These are phyloP conservation scores for Exophiala viscosa DNA, from an alignment of 2,329 filamentous ascomycete species.

Conservation along the genomic window DNA sequence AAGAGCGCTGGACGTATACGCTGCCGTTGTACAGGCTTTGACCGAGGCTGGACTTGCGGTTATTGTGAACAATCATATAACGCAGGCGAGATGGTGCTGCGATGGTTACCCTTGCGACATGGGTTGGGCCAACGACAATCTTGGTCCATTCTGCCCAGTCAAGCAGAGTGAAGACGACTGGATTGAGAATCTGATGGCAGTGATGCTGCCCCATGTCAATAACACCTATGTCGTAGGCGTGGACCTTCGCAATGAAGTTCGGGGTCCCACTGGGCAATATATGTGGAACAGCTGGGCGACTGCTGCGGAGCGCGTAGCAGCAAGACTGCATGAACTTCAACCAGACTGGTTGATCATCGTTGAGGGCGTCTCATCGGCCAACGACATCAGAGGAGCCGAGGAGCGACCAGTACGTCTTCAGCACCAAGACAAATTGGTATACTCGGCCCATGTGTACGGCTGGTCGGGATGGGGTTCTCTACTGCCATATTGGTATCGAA, in stretches of 20 bases:
- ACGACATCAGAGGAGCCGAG: constrained; percentile 58
- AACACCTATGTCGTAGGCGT: constrained; percentile 63
- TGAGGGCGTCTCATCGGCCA: constrained; percentile 64
- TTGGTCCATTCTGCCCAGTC: constrained; percentile 58
- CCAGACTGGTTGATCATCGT: constrained; percentile 64
- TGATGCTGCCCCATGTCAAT: constrained; percentile 58
- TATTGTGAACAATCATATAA: constrained; percentile 69
- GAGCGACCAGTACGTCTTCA: constrained; percentile 57
- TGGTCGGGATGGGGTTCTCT: constrained; percentile 68
- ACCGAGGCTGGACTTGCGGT: constrained; percentile 62
- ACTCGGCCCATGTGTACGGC: constrained; percentile 65
- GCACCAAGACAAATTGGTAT: constrained; percentile 56
- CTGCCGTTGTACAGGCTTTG: constrained; percentile 56
- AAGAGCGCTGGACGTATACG: constrained; percentile 59
- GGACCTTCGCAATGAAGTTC: constrained; percentile 66
- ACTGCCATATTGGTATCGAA: constrained; percentile 58
- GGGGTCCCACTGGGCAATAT: constrained; percentile 67
- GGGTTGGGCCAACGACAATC: constrained; percentile 63
- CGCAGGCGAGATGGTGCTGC: constrained; percentile 65
- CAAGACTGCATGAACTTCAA: constrained; percentile 58
- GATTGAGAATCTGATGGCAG: constrained; percentile 61
- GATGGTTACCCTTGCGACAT: constrained; percentile 65
- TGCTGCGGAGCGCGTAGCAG: constrained; percentile 62
- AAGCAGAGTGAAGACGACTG: constrained; percentile 62
- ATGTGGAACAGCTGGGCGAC: constrained; percentile 61